phyloP scores from a whole-genome alignment of 2,329 filamentous ascomycete species.

The Sporothrix protearum region DNA sequence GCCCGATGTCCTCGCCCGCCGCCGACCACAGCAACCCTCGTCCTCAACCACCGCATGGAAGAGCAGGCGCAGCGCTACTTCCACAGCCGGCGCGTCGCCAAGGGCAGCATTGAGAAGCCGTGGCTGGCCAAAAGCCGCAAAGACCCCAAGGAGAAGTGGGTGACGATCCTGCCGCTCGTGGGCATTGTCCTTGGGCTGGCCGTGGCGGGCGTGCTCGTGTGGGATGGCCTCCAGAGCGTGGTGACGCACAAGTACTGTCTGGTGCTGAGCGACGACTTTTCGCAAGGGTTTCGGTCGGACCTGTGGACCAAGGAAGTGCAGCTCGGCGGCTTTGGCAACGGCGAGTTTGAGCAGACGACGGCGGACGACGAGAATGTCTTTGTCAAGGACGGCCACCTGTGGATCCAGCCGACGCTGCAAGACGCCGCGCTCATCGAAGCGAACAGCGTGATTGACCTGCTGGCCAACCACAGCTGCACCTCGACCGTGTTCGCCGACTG shows the following conservation, averaged over 20 bases:
- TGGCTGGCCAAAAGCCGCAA: conserved; percentile 62
- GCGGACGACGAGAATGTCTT: conserved; percentile 69
- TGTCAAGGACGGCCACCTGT: conserved; percentile 63
- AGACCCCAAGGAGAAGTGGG: conserved; percentile 80
- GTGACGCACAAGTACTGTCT: conserved; percentile 70
- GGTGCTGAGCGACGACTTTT: conserved; percentile 64
- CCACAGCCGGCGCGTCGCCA: conserved; percentile 67
- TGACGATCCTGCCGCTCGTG: conserved; percentile 72
- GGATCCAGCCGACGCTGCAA: conserved; percentile 76
- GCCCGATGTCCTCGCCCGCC: conserved; percentile 32
- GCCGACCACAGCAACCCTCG: conserved; percentile 41
- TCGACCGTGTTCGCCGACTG: conserved; percentile 59
- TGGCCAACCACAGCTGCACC: conserved; percentile 63
- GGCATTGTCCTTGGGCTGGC: conserved; percentile 66
- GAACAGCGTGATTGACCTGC: conserved; percentile 66
- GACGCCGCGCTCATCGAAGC: conserved; percentile 62
- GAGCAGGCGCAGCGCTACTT: conserved; percentile 58
- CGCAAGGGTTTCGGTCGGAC: conserved; percentile 52
- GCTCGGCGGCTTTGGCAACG: conserved; percentile 73
- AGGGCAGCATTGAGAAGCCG: conserved; percentile 70
- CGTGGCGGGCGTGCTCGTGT: conserved; percentile 68
- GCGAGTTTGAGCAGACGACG: conserved; percentile 77
- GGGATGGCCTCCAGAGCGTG: conserved; percentile 69
- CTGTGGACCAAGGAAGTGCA: conserved; percentile 74
- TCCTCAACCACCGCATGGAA: conserved; percentile 33